A percentile compares a stretch with the other conserved stretches of the same genome.
Evolutionary conservation across 1,139 yeast genomes (phyloP).

Genomic region (Pneumocystis murina): DNA sequence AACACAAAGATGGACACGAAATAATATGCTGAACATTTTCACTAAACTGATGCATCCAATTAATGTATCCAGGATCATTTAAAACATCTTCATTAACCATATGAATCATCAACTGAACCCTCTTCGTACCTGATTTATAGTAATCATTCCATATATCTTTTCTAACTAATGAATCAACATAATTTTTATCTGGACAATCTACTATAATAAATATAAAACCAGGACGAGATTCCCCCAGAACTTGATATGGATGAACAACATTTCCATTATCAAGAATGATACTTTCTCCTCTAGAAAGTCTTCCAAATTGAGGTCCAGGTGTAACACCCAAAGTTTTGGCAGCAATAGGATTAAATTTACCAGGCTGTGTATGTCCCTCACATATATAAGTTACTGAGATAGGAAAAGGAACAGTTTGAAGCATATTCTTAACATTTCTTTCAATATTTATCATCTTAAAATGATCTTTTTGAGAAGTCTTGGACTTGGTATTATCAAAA

Average conservation of each 20-base stretch:
- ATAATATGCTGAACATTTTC: background rate
- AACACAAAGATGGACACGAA: background rate
- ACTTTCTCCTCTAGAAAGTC: conserved; percentile 20
- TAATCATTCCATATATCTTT: background rate
- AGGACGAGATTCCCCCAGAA: conserved; percentile 44
- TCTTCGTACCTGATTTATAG: background rate
- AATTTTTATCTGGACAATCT: conserved; percentile 52
- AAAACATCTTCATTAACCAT: conserved; percentile 7
- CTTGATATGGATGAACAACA: conserved; percentile 51
- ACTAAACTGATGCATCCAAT: conserved; percentile 6
- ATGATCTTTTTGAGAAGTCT: background rate
- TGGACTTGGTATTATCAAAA: background rate
- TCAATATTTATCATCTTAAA: background rate
- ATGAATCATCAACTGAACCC: conserved; percentile 18
- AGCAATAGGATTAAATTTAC: conserved; percentile 52
- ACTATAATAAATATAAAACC: conserved; percentile 51
- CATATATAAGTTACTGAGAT: conserved; percentile 43
- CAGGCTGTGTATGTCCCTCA: conserved; percentile 53
- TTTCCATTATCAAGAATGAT: conserved; percentile 48
- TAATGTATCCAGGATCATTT: conserved; percentile 3
- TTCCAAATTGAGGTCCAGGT: conserved; percentile 33
- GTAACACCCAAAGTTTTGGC: conserved; percentile 61
- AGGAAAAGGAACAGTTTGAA: background rate
- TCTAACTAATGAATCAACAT: conserved; percentile 26
- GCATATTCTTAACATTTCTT: conserved; percentile 40